Evolutionary conservation across 352 stramenopile genomes (phyloP).

Genomic region (Phytophthora citricola): DNA sequence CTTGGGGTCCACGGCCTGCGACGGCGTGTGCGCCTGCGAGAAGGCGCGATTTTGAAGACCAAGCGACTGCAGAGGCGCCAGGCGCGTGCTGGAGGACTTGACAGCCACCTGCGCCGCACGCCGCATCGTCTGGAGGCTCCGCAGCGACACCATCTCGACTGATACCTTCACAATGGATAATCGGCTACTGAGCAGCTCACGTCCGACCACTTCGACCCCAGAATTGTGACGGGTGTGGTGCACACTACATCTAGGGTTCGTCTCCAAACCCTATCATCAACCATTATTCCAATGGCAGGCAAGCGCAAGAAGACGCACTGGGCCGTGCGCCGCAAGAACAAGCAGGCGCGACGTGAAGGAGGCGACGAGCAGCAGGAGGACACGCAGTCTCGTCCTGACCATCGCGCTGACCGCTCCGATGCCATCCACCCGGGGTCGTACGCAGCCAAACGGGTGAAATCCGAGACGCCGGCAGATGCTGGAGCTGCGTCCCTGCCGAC

Average conservation of each 20-base stretch:
- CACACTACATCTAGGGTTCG: conserved; percentile 24
- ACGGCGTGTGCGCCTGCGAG: conserved; percentile 39
- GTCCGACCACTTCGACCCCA: conserved; percentile 18
- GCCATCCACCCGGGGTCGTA: conserved; percentile 81
- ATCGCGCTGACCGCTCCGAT: conserved; percentile 63
- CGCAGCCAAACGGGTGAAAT: conserved; percentile 53
- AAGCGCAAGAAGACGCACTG: conserved; percentile 83
- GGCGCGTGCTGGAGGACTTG: not conserved
- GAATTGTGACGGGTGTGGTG: conserved; percentile 20
- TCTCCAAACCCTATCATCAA: not conserved
- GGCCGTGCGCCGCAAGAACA: conserved; percentile 78
- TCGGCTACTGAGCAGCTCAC: conserved; percentile 10
- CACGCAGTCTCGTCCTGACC: conserved; percentile 42
- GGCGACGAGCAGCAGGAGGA: conserved; percentile 32
- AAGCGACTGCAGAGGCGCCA: conserved; percentile 18
- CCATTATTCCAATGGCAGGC: conserved; percentile 36
- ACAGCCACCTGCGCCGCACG: conserved; percentile 25
- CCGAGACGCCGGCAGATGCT: not conserved
- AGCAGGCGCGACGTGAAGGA: conserved; percentile 51
- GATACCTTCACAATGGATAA: conserved; percentile 9
- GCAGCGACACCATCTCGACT: conserved; percentile 37
- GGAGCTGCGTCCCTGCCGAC: conserved; percentile 10
- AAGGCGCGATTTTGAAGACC: conserved; percentile 39
- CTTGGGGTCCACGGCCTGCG: conserved; percentile 42
- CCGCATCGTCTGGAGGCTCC: conserved; percentile 40